Conservation (phyloP, 2,329 filamentous ascomycete species). For the Ophiostoma pallidulum region DNA sequence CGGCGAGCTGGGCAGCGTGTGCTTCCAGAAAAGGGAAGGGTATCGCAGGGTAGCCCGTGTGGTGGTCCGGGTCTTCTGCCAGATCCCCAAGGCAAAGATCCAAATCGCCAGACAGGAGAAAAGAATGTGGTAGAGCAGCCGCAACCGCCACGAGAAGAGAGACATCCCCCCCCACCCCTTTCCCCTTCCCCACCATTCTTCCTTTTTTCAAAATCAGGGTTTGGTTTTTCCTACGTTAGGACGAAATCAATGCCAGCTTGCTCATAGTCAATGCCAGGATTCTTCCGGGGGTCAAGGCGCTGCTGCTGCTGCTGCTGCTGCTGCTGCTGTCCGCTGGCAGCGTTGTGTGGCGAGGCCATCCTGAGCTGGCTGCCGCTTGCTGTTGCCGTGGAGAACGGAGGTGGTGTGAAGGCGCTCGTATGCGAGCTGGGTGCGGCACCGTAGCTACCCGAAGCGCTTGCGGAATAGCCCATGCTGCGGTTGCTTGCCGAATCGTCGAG, state of each 20-base stretch:
- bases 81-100: conserved; percentile 21
- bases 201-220: too few species aligned
- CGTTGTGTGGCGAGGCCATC: conserved; percentile 5
- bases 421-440: conserved; percentile 32
- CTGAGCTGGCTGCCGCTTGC: conserved; percentile 19
- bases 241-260: conserved; percentile 85
- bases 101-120: conserved; percentile 1
- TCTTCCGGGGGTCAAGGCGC: conserved; percentile 25
- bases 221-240: conserved; percentile 77
- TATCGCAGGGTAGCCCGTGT: too few species aligned
- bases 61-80: too few species aligned
- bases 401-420: conserved; percentile 39
- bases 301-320: conserved; percentile 9
- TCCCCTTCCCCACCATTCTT: too few species aligned
- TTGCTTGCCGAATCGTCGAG: conserved; percentile 37
- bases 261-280: conserved; percentile 56
- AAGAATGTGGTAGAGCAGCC: conserved; percentile 2
- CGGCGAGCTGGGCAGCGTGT: conserved; percentile 35
- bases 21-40: too few species aligned
- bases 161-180: too few species aligned
- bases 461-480: conserved; percentile 39
- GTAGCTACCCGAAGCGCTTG: conserved; percentile 56
- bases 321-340: background rate
- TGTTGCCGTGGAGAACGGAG: conserved; percentile 22
- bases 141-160: conserved; percentile 25